Conservation (phyloP, 805 yeast species). For the Alloascoidea hylecoeti region DNA sequence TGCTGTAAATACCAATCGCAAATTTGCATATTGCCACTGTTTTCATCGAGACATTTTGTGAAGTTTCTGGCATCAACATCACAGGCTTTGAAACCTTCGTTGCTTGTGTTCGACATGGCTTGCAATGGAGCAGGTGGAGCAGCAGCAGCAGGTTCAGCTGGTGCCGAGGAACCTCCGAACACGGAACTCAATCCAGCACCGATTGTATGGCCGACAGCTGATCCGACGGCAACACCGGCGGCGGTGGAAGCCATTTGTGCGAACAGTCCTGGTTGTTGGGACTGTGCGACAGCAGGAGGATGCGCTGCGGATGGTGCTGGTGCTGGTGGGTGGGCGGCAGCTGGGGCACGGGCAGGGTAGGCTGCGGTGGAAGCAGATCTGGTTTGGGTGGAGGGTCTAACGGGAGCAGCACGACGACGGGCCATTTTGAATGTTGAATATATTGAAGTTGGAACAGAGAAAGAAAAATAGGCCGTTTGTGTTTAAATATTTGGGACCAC, state of each 20-base stretch:
- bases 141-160: conserved; percentile 28
- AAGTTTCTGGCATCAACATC: conserved; percentile 90
- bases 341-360: conserved; percentile 11
- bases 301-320: conserved; percentile 29
- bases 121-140: conserved; percentile 18
- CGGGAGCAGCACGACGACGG: conserved; percentile 1
- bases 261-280: conserved; percentile 71
- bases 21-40: conserved; percentile 90
- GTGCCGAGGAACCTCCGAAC: conserved; percentile 68
- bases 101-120: conserved; percentile 19
- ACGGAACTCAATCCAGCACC: conserved; percentile 89
- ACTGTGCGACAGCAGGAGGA: conserved; percentile 26
- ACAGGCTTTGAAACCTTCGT: conserved; percentile 44
- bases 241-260: conserved; percentile 98
- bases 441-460: too few relatives aligned
- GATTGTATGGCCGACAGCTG: conserved; percentile 90
- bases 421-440: too few relatives aligned
- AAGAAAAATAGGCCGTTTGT: too few relatives aligned
- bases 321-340: conserved; percentile 14
- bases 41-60: conserved; percentile 90
- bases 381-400: conserved; percentile 8
- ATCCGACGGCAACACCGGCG: conserved; percentile 99
- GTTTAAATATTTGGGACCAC: too few relatives aligned
- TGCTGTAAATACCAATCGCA: conserved; percentile 97
- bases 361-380: conserved; percentile 22